Percentiles rank a stretch among this genome's conserved stretches.
Evolutionary conservation across 2,329 filamentous ascomycete genomes (phyloP).

Genomic region (Colletotrichum endophyticum): DNA sequence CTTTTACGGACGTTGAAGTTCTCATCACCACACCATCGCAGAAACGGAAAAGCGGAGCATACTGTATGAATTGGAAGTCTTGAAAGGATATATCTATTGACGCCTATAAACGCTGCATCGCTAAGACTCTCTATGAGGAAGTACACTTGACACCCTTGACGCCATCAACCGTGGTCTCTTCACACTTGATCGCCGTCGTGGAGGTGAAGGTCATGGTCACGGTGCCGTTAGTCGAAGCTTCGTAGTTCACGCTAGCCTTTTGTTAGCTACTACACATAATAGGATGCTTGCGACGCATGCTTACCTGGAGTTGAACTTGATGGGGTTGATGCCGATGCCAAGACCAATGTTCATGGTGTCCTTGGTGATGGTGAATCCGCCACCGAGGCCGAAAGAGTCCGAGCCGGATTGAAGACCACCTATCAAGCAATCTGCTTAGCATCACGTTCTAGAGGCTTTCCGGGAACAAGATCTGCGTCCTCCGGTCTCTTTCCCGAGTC

Average conservation of each 20-base stretch:
- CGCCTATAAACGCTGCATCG: not conserved
- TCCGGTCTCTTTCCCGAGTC: not conserved
- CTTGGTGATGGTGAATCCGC: conserved; percentile 14
- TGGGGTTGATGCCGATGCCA: not conserved
- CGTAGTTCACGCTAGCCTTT: not conserved
- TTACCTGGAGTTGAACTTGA: conserved; percentile 9
- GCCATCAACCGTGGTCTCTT: conserved; percentile 11
- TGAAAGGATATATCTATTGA: not conserved
- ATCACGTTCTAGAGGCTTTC: not conserved
- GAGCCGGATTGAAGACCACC: conserved; percentile 13
- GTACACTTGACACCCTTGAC: conserved; percentile 15
- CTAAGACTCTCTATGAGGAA: not conserved
- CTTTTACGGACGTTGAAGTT: not conserved
- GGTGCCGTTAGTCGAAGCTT: conserved; percentile 8
- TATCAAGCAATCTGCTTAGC: not conserved
- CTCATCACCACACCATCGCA: not conserved
- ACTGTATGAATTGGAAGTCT: not conserved
- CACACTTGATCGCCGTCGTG: conserved; percentile 4
- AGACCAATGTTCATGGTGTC: conserved; percentile 13
- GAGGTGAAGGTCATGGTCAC: conserved; percentile 5
- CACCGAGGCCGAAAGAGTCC: conserved; percentile 13
- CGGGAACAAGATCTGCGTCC: not conserved
- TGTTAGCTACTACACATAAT: not conserved
- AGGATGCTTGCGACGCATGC: not conserved
- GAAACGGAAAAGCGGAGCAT: not conserved